Evolutionary conservation across 495 filamentous ascomycete species (phyloP).

Genomic region (Arthonia radiata): DNA sequence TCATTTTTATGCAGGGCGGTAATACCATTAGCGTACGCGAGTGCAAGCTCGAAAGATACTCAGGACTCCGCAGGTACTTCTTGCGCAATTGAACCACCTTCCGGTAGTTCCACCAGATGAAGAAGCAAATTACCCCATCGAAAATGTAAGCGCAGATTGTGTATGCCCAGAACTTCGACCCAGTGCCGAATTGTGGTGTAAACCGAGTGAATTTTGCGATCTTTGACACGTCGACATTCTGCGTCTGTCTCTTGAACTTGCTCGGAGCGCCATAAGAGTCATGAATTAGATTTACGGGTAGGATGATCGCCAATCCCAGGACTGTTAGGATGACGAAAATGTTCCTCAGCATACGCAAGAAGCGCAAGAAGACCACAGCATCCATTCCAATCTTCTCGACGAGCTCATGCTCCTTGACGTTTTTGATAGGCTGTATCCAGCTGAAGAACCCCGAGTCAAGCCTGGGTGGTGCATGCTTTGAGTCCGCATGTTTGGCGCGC

Average conservation of each 20-base stretch:
- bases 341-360: slow-evolving; percentile 77
- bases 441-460: slow-evolving; percentile 66
- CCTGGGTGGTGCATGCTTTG: slow-evolving; percentile 77
- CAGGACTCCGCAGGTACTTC: slow-evolving; percentile 60
- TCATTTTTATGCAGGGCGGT: no score
- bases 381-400: slow-evolving; percentile 67
- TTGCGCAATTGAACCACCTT: slow-evolving; percentile 43
- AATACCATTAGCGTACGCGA: slow-evolving; percentile 76
- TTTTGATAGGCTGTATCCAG: slow-evolving; percentile 58
- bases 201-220: slow-evolving; percentile 19
- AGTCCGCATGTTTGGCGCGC: slow-evolving; percentile 76
- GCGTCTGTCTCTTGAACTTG: slow-evolving; percentile 1
- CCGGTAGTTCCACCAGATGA: slow-evolving; percentile 79
- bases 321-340: slow-evolving; percentile 54
- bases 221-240: slow-evolving; percentile 7
- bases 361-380: slow-evolving; percentile 70
- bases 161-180: slow-evolving; percentile 46
- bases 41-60: slow-evolving; percentile 74
- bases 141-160: slow-evolving; percentile 60
- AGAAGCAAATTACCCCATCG: slow-evolving; percentile 47
- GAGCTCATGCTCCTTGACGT: slow-evolving; percentile 48
- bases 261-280: slow-evolving; percentile 4
- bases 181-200: slow-evolving; percentile 34
- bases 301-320: slow-evolving; percentile 52
- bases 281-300: slow-evolving; percentile 53